These are phyloP conservation scores for Yamadazyma songkhlaensis DNA, from an alignment of 1,139 yeast species.

Conservation along the genomic window DNA sequence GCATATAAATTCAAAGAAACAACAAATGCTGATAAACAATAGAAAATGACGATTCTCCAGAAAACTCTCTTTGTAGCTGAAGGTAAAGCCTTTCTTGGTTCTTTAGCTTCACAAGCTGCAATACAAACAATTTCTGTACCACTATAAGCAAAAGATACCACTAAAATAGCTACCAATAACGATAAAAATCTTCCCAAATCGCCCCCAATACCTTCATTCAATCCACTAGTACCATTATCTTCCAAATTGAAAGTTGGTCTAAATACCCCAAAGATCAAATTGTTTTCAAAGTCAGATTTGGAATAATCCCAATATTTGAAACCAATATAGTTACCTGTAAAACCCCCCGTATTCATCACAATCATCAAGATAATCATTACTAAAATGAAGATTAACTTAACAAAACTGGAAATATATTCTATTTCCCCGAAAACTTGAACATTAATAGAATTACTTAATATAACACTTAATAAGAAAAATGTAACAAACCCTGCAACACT, in stretches of 20 bases:
- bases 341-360: slow-evolving; percentile 51
- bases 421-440: slow-evolving; percentile 75
- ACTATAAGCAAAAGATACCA: slow-evolving; percentile 70
- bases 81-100: slow-evolving; percentile 77
- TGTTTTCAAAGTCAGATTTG: slow-evolving; percentile 47
- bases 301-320: slow-evolving; percentile 62
- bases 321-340: slow-evolving; percentile 53
- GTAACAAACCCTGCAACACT: slow-evolving; percentile 66
- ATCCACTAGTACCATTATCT: slow-evolving; percentile 48
- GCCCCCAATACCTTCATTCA: slow-evolving; percentile 57
- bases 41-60: slow-evolving; percentile 67
- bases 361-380: slow-evolving; percentile 64
- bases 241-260: slow-evolving; percentile 63
- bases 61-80: slow-evolving; percentile 74
- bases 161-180: slow-evolving; percentile 58
- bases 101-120: slow-evolving; percentile 83
- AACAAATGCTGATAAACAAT: slow-evolving; percentile 66
- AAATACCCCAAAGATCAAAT: slow-evolving; percentile 66
- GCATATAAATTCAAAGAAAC: slow-evolving; percentile 71
- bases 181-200: slow-evolving; percentile 62
- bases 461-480: slow-evolving; percentile 47
- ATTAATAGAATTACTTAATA: slow-evolving; percentile 59
- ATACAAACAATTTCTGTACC: slow-evolving; percentile 83
- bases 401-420: slow-evolving; percentile 60
- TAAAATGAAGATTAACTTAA: slow-evolving; percentile 55